Conservation (phyloP, 2,329 filamentous ascomycete species). For the Ambrosiella cleistominuta region DNA sequence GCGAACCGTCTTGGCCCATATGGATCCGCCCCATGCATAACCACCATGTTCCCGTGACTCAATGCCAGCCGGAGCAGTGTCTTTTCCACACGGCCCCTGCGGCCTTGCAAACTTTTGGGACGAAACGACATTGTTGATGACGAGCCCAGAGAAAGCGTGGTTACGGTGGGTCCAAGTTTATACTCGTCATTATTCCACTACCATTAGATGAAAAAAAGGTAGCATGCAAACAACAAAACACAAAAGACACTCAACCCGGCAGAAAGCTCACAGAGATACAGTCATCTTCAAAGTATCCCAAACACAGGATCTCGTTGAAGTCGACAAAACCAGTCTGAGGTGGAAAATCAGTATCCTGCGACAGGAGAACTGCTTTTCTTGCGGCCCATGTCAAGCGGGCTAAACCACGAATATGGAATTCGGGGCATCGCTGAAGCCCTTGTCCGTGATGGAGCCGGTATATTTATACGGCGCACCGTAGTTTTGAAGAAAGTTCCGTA, state of each 20-base stretch:
- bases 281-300: conserved; percentile 44
- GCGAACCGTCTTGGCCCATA: conserved; percentile 36
- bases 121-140: conserved; percentile 40
- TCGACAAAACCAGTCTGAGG: not conserved
- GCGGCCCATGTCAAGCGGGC: conserved; percentile 39
- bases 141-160: conserved; percentile 41
- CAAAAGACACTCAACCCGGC: not conserved
- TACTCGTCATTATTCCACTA: conserved; percentile 49
- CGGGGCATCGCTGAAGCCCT: conserved; percentile 32
- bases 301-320: conserved; percentile 46
- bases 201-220: not conserved
- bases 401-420: conserved; percentile 31
- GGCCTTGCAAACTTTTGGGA: conserved; percentile 27
- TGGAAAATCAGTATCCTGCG: conserved; percentile 9
- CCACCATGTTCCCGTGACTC: conserved; percentile 44
- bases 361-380: conserved; percentile 21
- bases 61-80: conserved; percentile 26
- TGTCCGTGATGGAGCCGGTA: conserved; percentile 34
- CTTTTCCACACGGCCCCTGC: conserved; percentile 16
- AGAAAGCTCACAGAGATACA: conserved; percentile 33
- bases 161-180: conserved; percentile 43
- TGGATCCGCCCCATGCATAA: conserved; percentile 42
- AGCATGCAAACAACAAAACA: not conserved
- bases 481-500: conserved; percentile 35
- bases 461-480: conserved; percentile 53